phyloP scores from a whole-genome alignment of 2,329 filamentous ascomycete species.

The Alternaria arbusti region DNA sequence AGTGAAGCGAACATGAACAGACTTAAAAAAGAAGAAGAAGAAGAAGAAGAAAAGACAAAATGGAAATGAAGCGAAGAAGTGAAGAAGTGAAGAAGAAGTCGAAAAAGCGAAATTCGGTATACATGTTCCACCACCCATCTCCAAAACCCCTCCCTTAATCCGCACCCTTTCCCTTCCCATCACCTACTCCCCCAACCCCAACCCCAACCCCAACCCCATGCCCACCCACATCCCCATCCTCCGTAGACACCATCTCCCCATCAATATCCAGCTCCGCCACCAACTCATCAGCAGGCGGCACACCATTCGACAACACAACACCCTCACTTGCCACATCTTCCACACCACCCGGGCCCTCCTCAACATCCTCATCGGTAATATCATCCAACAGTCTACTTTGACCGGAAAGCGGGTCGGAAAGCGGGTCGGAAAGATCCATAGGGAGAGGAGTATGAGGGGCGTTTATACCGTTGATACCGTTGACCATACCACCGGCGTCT shows the following conservation, averaged over 20 bases:
- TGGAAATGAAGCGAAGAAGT: no score
- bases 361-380: constrained; percentile 7
- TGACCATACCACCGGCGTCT: neutral
- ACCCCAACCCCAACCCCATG: rapidly evolving
- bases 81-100: neutral
- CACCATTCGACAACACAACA: constrained; percentile 19
- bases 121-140: neutral
- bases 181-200: neutral
- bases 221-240: no score
- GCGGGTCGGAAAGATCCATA: neutral
- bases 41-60: no score
- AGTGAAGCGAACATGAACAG: no score
- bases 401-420: neutral
- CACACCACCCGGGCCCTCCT: constrained; percentile 20
- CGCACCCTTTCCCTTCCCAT: neutral
- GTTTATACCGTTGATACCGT: neutral
- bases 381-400: neutral
- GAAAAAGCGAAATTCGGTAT: neutral
- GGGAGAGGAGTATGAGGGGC: neutral
- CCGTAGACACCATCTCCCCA: neutral
- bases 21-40: no score
- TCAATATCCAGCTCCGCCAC: neutral
- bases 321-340: constrained; percentile 11
- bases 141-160: neutral
- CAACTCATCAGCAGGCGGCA: constrained; percentile 3